Evolutionary conservation across 2,329 filamentous ascomycete genomes (phyloP).

Genomic region (Aureobasidium sp.): DNA sequence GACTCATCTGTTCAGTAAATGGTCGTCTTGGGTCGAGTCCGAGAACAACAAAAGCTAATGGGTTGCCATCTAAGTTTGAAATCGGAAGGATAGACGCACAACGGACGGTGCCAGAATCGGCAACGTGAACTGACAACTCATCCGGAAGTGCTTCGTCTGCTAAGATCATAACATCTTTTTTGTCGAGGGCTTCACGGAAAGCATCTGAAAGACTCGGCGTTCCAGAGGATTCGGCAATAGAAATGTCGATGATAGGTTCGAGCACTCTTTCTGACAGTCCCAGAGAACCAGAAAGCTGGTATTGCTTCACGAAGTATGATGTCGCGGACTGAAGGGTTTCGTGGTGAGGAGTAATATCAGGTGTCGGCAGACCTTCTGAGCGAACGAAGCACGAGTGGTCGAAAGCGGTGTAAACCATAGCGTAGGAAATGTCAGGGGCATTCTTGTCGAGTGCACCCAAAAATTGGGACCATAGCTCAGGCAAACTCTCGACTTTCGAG

Average conservation of each 20-base stretch:
- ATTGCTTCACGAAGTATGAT: background rate
- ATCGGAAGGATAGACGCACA: constrained; percentile 12
- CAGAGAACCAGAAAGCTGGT: constrained; percentile 19
- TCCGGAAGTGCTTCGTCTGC: background rate
- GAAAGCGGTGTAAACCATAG: constrained; percentile 15
- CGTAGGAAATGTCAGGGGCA: constrained; percentile 11
- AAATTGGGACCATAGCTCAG: constrained; percentile 11
- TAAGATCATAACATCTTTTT: background rate
- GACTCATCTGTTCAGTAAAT: constrained; percentile 21
- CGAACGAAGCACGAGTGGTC: constrained; percentile 10
- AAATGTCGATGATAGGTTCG: constrained; percentile 16
- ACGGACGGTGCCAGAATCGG: background rate
- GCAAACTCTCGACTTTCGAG: background rate
- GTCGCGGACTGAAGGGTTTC: background rate
- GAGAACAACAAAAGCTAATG: constrained; percentile 31
- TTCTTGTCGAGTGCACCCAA: background rate
- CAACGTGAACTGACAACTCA: background rate
- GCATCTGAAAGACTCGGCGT: constrained; percentile 11
- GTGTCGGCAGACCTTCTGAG: constrained; percentile 11
- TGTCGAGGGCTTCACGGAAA: constrained; percentile 11
- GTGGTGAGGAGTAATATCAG: background rate
- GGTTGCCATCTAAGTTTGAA: constrained; percentile 25
- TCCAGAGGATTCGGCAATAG: background rate
- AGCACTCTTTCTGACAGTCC: constrained; percentile 20
- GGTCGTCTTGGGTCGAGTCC: constrained; percentile 31